Evolutionary conservation across 2,329 filamentous ascomycete genomes (phyloP).

Genomic region (Tolypocladium amazonense): DNA sequence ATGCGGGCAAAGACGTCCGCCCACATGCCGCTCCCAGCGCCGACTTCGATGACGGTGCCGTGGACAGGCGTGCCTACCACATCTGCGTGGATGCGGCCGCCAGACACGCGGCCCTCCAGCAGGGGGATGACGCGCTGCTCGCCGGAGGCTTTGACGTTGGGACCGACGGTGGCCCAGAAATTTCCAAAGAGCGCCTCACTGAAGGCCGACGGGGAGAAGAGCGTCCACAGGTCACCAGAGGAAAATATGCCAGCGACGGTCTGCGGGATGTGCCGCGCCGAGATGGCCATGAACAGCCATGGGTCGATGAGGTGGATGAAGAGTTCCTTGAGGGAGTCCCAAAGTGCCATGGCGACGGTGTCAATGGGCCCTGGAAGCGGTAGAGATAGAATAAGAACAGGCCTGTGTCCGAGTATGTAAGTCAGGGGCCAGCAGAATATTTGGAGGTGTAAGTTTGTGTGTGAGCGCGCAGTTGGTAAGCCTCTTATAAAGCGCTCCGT

Average conservation of each 20-base stretch:
- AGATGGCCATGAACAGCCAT: slow-evolving; percentile 40
- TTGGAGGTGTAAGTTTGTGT: not conserved
- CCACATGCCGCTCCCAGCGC: slow-evolving; percentile 52
- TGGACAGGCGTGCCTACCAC: slow-evolving; percentile 25
- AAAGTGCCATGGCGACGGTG: slow-evolving; percentile 11
- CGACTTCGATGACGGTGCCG: slow-evolving; percentile 51
- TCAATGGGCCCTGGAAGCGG: not conserved
- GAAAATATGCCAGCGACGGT: slow-evolving; percentile 35
- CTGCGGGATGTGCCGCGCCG: slow-evolving; percentile 37
- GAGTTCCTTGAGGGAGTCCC: slow-evolving; percentile 13
- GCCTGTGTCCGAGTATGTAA: too few relatives aligned
- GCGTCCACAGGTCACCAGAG: slow-evolving; percentile 19
- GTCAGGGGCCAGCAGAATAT: not conserved
- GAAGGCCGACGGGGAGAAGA: slow-evolving; percentile 31
- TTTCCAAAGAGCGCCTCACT: slow-evolving; percentile 45
- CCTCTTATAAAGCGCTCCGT: not conserved
- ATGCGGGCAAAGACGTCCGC: slow-evolving; percentile 37
- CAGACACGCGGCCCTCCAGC: slow-evolving; percentile 35
- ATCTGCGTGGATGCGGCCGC: slow-evolving; percentile 24
- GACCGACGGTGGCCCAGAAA: slow-evolving; percentile 49
- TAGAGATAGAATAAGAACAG: not conserved
- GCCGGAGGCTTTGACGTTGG: slow-evolving; percentile 31
- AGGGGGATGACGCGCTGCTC: slow-evolving; percentile 39
- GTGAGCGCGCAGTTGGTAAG: not conserved
- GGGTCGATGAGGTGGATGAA: slow-evolving; percentile 30